Percentiles rank a stretch among this genome's conserved stretches.
Evolutionary conservation across 1,284 basidiomycete species (phyloP).

Genomic region (Rhizopogon hawkerae): DNA sequence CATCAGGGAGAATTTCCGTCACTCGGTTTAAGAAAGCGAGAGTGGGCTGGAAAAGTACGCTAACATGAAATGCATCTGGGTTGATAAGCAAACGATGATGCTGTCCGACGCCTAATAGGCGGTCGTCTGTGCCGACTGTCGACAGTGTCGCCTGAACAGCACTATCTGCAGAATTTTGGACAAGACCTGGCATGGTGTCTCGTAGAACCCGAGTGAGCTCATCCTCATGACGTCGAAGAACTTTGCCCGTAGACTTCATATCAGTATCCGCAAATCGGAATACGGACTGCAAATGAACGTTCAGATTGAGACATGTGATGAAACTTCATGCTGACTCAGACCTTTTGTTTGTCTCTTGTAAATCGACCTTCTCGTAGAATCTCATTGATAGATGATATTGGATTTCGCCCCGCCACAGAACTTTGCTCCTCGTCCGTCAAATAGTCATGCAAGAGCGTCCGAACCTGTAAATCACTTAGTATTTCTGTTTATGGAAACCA

Average conservation of each 20-base stretch:
- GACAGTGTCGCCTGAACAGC: constrained; percentile 54
- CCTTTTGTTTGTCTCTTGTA: constrained; percentile 72
- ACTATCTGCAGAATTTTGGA: constrained; percentile 59
- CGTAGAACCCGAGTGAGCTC: constrained; percentile 78
- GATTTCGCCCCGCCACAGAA: constrained; percentile 69
- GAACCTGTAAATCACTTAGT: constrained; percentile 46
- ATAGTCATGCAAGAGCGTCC: constrained; percentile 84
- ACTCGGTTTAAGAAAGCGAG: constrained; percentile 77
- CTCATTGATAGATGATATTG: constrained; percentile 91
- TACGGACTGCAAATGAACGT: constrained; percentile 47
- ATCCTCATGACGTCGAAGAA: constrained; percentile 75
- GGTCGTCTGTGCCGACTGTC: constrained; percentile 60
- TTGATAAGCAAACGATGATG: constrained; percentile 83
- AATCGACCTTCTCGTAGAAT: constrained; percentile 81
- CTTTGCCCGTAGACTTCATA: constrained; percentile 56
- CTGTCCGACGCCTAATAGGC: constrained; percentile 59
- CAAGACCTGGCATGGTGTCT: constrained; percentile 90
- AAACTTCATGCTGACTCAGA: constrained; percentile 22
- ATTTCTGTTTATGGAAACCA: constrained; percentile 7
- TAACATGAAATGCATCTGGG: constrained; percentile 93
- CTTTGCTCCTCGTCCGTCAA: constrained; percentile 83
- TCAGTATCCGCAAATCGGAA: constrained; percentile 92
- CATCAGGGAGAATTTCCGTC: constrained; percentile 65
- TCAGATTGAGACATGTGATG: constrained; percentile 4
- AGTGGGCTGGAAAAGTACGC: constrained; percentile 89